A percentile compares a stretch with the other conserved stretches of the same genome.
Evolutionary conservation across 805 yeast genomes (phyloP).

Genomic region (Yarrowia osloensis): DNA sequence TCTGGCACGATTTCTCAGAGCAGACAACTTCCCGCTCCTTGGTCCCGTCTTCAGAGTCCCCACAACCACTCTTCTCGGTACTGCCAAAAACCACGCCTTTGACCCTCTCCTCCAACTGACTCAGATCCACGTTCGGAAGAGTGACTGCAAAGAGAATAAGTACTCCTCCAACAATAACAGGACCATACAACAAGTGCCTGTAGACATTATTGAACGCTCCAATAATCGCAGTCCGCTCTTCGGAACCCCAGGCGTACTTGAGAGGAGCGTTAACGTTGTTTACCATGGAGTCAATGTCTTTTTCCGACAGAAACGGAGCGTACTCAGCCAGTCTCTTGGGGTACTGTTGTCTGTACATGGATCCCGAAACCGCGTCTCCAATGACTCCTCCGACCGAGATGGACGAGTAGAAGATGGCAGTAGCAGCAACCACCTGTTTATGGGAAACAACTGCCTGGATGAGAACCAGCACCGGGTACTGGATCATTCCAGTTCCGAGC

Average conservation of each 20-base stretch:
- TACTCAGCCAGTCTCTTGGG: not conserved
- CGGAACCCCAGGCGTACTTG: not conserved
- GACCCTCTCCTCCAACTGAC: not conserved
- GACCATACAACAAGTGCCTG: not conserved
- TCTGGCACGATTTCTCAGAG: too few relatives aligned
- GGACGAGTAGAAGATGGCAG: not conserved
- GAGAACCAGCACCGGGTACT: not conserved
- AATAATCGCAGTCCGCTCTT: not conserved
- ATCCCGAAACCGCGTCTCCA: not conserved
- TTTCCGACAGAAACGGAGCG: not conserved
- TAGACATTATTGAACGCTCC: not conserved
- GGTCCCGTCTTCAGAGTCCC: too few relatives aligned
- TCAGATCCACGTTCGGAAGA: not conserved
- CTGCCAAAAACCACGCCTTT: not conserved
- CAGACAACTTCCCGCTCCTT: too few relatives aligned
- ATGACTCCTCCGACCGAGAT: not conserved
- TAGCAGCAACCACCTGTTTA: not conserved
- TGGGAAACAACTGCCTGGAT: not conserved
- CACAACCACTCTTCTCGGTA: not conserved
- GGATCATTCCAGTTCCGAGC: not conserved
- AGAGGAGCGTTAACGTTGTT: not conserved
- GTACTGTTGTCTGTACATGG: not conserved
- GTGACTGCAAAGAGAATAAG: not conserved
- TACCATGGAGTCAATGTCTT: not conserved
- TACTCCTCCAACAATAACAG: not conserved